Evolutionary conservation across 257 asterid genomes (phyloP).

Genomic region (Ophiorrhiza pumila): DNA sequence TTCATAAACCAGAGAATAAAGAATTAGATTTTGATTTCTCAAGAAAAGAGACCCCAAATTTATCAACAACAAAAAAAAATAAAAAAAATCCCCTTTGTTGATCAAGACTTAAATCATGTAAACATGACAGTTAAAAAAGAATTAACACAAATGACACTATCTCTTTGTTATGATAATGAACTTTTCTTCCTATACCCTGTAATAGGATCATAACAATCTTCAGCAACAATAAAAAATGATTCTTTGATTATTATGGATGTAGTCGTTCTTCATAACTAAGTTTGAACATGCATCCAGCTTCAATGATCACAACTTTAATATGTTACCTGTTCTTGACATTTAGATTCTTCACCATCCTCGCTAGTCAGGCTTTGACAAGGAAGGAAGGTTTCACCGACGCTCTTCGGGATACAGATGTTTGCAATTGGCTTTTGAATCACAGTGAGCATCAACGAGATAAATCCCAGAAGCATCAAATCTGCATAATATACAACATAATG

Average conservation of each 20-base stretch:
- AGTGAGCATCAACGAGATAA: constrained; percentile 61
- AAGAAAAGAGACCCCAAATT: neutral
- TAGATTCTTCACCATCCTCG: constrained; percentile 38
- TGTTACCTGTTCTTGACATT: constrained; percentile 45
- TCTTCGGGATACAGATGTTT: constrained; percentile 46
- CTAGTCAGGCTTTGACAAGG: constrained; percentile 43
- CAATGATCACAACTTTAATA: neutral
- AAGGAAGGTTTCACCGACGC: constrained; percentile 46
- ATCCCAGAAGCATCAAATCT: constrained; percentile 80
- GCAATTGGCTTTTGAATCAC: constrained; percentile 50
- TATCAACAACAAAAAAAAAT: neutral
- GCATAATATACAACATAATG: constrained; percentile 27
- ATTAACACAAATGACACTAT: no score
- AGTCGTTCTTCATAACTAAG: neutral
- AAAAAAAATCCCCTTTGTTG: no score
- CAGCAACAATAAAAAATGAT: no score
- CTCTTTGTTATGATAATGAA: no score
- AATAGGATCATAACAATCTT: no score
- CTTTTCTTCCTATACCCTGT: no score
- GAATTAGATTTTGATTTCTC: neutral
- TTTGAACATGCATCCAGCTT: neutral
- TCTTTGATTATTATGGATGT: neutral
- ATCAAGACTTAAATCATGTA: no score
- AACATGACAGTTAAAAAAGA: no score
- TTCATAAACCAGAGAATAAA: neutral